Evolutionary conservation across 2,329 filamentous ascomycete species (phyloP).

Genomic region (Cryphonectria carpinicola): DNA sequence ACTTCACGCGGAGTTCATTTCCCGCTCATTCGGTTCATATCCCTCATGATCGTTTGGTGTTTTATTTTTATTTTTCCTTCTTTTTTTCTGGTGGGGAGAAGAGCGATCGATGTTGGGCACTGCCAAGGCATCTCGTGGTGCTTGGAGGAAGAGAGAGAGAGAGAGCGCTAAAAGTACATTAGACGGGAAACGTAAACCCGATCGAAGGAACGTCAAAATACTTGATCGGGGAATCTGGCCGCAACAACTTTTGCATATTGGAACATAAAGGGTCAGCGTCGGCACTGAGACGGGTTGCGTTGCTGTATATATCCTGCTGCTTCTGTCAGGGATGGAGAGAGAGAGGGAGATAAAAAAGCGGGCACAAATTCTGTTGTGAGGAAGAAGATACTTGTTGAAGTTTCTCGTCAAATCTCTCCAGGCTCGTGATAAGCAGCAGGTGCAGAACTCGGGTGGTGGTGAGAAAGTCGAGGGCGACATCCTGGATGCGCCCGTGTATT

Average conservation of each 20-base stretch:
- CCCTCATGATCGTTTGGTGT: constrained; percentile 15
- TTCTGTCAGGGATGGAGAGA: not conserved
- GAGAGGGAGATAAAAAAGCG: not conserved
- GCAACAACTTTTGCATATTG: constrained; percentile 6
- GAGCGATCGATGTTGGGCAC: not conserved
- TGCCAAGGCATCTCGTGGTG: constrained; percentile 6
- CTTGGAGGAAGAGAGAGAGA: constrained; percentile 8
- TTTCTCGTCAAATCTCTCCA: not conserved
- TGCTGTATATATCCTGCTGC: constrained; percentile 4
- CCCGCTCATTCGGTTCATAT: constrained; percentile 17
- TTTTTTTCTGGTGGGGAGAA: constrained; percentile 13
- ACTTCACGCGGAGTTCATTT: not conserved
- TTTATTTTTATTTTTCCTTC: constrained; percentile 31
- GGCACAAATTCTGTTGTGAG: not conserved
- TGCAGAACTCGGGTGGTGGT: not conserved
- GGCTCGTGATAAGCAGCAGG: not conserved
- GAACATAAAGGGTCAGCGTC: not conserved
- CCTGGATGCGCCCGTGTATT: not conserved
- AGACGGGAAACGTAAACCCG: constrained; percentile 19
- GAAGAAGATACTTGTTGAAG: constrained; percentile 21
- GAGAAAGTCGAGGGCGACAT: not conserved
- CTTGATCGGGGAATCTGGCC: not conserved
- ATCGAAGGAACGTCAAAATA: not conserved
- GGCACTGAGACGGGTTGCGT: not conserved
- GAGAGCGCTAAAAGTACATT: constrained; percentile 25